phyloP scores from a whole-genome alignment of 179 eudicot species.

The Drosera spatulata region DNA sequence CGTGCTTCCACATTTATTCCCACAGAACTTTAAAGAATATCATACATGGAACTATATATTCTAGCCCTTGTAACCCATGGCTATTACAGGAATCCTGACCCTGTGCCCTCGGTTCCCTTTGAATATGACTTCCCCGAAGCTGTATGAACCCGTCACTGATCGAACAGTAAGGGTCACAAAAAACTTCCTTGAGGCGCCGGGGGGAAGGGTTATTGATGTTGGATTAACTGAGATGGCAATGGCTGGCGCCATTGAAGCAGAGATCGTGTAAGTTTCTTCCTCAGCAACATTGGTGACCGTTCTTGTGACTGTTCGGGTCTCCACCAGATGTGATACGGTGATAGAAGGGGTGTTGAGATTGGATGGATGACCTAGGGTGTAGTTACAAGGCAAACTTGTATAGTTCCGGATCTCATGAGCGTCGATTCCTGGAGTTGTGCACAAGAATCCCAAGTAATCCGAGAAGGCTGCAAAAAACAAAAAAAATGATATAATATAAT shows the following conservation, averaged over 20 bases:
- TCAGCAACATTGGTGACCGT: constrained; percentile 74
- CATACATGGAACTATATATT: background rate
- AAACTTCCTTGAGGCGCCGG: constrained; percentile 59
- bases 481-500: no score
- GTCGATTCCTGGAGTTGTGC: constrained; percentile 78
- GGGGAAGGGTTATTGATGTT: constrained; percentile 74
- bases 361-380: constrained; percentile 66
- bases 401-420: constrained; percentile 55
- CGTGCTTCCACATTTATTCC: no score
- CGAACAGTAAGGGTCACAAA: constrained; percentile 64
- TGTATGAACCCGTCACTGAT: constrained; percentile 54
- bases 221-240: constrained; percentile 83
- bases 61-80: constrained; percentile 59
- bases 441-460: constrained; percentile 87
- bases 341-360: constrained; percentile 83
- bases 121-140: constrained; percentile 69
- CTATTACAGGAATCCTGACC: constrained; percentile 85
- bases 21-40: background rate
- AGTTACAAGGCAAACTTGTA: constrained; percentile 72
- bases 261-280: constrained; percentile 76
- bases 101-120: constrained; percentile 92
- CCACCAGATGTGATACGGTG: constrained; percentile 71
- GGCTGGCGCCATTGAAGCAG: constrained; percentile 73
- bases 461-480: constrained; percentile 44
- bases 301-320: constrained; percentile 61